These are phyloP conservation scores for Coix lacrymajobi DNA, from an alignment of 176 grass and related monocot genomes.

Conservation along the genomic window DNA sequence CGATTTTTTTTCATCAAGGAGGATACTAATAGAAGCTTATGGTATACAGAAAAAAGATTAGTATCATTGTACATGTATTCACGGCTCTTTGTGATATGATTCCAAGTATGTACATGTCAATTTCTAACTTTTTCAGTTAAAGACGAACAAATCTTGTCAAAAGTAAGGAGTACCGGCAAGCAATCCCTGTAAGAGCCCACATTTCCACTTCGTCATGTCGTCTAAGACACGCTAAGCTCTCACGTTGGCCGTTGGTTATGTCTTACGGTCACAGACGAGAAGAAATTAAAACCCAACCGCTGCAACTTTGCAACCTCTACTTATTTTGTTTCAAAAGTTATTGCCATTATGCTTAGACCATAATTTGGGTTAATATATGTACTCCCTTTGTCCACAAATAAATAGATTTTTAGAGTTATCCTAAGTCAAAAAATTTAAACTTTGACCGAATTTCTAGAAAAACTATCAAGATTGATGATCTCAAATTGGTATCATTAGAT, in stretches of 20 bases:
- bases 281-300: background rate
- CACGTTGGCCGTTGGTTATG: slow-evolving; percentile 12
- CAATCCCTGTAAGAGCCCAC: slow-evolving; percentile 22
- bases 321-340: background rate
- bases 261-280: background rate
- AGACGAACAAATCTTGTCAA: slow-evolving; percentile 25
- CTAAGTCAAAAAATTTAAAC: no score
- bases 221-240: slow-evolving; percentile 25
- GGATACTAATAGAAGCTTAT: no score
- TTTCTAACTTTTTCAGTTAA: background rate
- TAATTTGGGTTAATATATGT: background rate
- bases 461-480: no score
- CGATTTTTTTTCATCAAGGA: no score
- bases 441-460: no score
- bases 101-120: background rate
- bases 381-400: no score
- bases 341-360: background rate
- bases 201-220: slow-evolving; percentile 31
- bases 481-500: no score
- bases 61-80: background rate
- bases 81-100: background rate
- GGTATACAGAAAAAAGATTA: background rate
- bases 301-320: background rate
- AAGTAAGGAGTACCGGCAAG: slow-evolving; percentile 22
- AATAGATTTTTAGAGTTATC: no score